A percentile compares a stretch with the other conserved stretches of the same genome.
Conservation (phyloP, 148 eudicot genomes). For the Dianthus caryophyllus region DNA sequence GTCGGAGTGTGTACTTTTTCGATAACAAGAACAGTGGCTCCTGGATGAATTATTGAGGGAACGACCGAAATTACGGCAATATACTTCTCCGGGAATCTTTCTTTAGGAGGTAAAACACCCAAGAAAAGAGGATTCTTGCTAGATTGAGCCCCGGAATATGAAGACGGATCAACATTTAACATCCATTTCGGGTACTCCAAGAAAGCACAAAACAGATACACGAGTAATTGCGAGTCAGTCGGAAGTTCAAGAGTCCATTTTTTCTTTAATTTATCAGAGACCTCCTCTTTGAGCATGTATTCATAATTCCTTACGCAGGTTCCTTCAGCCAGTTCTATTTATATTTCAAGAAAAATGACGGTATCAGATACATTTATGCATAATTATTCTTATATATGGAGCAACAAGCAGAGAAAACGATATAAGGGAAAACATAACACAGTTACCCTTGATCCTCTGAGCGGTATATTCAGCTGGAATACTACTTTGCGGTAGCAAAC, state of each 20-base stretch:
- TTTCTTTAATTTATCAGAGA: conserved; percentile 59
- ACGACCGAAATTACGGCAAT: conserved; percentile 69
- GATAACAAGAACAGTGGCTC: conserved; percentile 73
- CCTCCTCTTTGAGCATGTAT: conserved; percentile 59
- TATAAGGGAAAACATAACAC: neutral
- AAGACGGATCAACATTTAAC: conserved; percentile 85
- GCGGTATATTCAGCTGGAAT: conserved; percentile 82
- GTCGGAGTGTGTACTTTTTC: conserved; percentile 73
- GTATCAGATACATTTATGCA: neutral
- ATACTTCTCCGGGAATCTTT: conserved; percentile 89
- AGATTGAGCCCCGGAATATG: conserved; percentile 82
- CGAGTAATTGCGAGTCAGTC: conserved; percentile 78
- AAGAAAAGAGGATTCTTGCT: conserved; percentile 92
- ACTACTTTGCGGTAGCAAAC: conserved; percentile 86
- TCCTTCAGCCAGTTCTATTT: conserved; percentile 84
- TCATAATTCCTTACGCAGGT: conserved; percentile 88
- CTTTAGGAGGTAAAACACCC: conserved; percentile 90
- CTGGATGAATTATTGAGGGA: conserved; percentile 82
- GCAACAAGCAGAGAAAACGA: neutral
- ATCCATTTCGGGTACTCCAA: conserved; percentile 91
- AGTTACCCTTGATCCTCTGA: conserved; percentile 69
- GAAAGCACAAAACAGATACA: conserved; percentile 88
- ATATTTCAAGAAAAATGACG: conserved; percentile 15
- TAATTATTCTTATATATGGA: neutral
- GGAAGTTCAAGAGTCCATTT: conserved; percentile 93